A percentile compares a stretch with the other conserved stretches of the same genome.
These are phyloP conservation scores for Skeletonema potamos DNA, from an alignment of 108 stramenopile species.

Conservation along the genomic window DNA sequence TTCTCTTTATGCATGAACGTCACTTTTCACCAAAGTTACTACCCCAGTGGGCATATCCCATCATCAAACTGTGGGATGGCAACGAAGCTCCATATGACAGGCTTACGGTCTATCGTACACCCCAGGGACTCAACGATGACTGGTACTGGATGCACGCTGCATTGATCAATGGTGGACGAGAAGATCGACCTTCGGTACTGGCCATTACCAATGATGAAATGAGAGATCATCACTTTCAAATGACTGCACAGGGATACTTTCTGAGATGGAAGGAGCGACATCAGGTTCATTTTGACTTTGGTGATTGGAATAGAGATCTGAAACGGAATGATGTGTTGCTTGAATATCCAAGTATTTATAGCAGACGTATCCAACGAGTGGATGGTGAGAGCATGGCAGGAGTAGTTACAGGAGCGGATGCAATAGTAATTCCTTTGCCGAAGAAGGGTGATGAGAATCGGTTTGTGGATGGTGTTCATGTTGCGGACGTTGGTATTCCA, in stretches of 20 bases:
- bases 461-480: slow-evolving; percentile 80
- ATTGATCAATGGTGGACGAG: slow-evolving; percentile 42
- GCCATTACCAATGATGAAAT: slow-evolving; percentile 98
- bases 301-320: slow-evolving; percentile 34
- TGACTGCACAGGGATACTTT: slow-evolving; percentile 88
- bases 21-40: slow-evolving; percentile 66
- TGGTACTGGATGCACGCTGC: slow-evolving; percentile 99
- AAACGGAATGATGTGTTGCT: slow-evolving; percentile 37
- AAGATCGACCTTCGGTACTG: slow-evolving; percentile 48
- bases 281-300: slow-evolving; percentile 85
- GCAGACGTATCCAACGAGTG: slow-evolving; percentile 75
- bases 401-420: slow-evolving; percentile 27
- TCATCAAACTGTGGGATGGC: slow-evolving; percentile 58
- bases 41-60: slow-evolving; percentile 48
- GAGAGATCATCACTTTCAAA: slow-evolving; percentile 98
- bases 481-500: slow-evolving; percentile 69
- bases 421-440: slow-evolving; percentile 73
- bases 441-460: slow-evolving; percentile 86
- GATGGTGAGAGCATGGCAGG: not conserved
- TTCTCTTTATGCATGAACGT: slow-evolving; percentile 82
- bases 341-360: slow-evolving; percentile 71
- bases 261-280: slow-evolving; percentile 97
- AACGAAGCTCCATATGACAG: slow-evolving; percentile 27
- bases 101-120: slow-evolving; percentile 67
- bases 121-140: slow-evolving; percentile 94